A percentile compares a stretch with the other conserved stretches of the same genome.
Conservation (phyloP, 2,329 filamentous ascomycete species). For the Microdochium bolleyi region DNA sequence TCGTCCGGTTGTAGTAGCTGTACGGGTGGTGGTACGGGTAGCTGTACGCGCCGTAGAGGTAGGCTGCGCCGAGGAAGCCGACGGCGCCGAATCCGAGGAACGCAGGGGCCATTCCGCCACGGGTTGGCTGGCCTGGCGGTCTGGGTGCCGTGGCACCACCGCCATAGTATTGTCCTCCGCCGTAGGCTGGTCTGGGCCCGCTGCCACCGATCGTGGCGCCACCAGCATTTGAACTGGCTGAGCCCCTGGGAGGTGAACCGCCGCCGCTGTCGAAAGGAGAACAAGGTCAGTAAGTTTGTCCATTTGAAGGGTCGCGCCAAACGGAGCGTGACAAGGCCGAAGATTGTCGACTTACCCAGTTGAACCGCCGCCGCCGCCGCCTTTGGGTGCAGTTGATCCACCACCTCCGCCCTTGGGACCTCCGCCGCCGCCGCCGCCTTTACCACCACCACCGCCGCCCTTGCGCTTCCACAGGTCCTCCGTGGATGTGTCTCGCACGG, state of each 20-base stretch:
- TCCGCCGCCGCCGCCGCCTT: slow-evolving; percentile 17
- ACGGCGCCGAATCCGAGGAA: slow-evolving; percentile 39
- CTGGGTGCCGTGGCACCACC: slow-evolving; percentile 59
- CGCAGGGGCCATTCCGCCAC: slow-evolving; percentile 44
- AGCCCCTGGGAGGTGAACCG: slow-evolving; percentile 8
- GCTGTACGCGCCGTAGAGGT: slow-evolving; percentile 46
- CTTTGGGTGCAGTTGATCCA: neutral
- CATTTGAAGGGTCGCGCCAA: too few species aligned
- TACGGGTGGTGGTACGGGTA: slow-evolving; percentile 45
- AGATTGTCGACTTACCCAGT: slow-evolving; percentile 4
- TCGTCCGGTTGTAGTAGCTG: slow-evolving; percentile 40
- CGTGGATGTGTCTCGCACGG: slow-evolving; percentile 10
- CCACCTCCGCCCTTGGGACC: neutral
- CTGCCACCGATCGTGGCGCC: slow-evolving; percentile 49
- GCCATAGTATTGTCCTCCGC: slow-evolving; percentile 57
- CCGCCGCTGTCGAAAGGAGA: neutral
- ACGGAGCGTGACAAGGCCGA: too few species aligned
- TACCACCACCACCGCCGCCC: slow-evolving; percentile 48
- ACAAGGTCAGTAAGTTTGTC: slow-evolving; percentile 1
- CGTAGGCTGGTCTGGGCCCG: slow-evolving; percentile 48
- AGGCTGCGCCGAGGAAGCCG: slow-evolving; percentile 51
- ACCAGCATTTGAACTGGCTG: slow-evolving; percentile 30
- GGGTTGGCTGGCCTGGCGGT: slow-evolving; percentile 35
- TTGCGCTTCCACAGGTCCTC: slow-evolving; percentile 51
- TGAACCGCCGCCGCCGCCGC: slow-evolving; percentile 5